A percentile compares a stretch with the other conserved stretches of the same genome.
phyloP scores from a whole-genome alignment of 306 rosid genomes.

The Sicyos baderoa region DNA sequence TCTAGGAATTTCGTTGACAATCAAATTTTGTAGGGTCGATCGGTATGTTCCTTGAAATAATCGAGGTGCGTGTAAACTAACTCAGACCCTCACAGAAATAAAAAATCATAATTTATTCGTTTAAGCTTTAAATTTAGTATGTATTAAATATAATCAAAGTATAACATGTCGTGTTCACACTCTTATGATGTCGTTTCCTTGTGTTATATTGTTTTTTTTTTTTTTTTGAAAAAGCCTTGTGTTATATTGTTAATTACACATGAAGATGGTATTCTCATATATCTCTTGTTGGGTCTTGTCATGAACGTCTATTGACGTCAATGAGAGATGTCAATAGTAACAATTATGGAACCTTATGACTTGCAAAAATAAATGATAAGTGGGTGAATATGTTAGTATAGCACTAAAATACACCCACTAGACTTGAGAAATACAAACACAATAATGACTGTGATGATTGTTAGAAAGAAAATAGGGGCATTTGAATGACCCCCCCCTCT shows the following conservation, averaged over 20 bases:
- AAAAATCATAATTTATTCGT: too few relatives aligned
- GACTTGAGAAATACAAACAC: conserved; percentile 1
- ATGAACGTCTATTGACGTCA: neutral
- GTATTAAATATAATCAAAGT: neutral
- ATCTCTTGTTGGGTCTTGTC: neutral
- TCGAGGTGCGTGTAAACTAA: too few relatives aligned
- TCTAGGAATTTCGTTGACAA: too few relatives aligned
- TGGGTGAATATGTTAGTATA: too few relatives aligned
- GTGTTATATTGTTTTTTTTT: neutral
- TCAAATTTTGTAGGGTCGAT: too few relatives aligned
- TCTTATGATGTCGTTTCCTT: neutral
- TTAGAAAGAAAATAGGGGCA: neutral
- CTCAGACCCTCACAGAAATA: too few relatives aligned
- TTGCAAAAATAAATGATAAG: too few relatives aligned
- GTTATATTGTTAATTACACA: neutral
- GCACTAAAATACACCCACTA: neutral
- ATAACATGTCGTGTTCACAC: neutral
- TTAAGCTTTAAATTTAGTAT: neutral
- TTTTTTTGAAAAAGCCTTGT: too few relatives aligned
- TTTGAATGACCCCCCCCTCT: neutral
- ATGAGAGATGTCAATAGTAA: neutral
- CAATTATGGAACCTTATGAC: too few relatives aligned
- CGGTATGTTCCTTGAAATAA: too few relatives aligned
- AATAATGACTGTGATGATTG: conserved; percentile 3
- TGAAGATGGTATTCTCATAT: neutral